Evolutionary conservation across 176 grass and related monocot genomes (phyloP).

Genomic region (Raddia guianensis): DNA sequence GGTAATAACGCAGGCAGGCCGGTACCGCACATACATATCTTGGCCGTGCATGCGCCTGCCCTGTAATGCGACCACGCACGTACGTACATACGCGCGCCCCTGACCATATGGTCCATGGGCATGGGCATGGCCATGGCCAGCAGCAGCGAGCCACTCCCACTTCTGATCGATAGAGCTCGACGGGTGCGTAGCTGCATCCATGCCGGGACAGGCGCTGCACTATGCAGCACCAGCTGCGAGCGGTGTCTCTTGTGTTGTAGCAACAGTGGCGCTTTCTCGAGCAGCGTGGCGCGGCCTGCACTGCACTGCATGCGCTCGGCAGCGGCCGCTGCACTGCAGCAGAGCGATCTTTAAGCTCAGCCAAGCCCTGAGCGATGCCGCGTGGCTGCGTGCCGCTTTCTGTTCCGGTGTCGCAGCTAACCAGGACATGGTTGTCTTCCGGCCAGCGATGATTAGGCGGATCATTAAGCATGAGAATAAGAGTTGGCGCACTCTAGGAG

Average conservation of each 20-base stretch:
- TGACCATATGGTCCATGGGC: not conserved
- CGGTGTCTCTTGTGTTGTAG: constrained; percentile 27
- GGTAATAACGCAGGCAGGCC: constrained; percentile 10
- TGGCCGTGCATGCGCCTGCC: not conserved
- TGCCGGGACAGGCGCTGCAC: not conserved
- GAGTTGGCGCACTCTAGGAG: too few species aligned
- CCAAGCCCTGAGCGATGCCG: not conserved
- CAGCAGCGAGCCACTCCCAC: not conserved
- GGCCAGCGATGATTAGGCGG: not conserved
- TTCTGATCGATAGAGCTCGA: not conserved
- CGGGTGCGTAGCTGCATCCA: not conserved
- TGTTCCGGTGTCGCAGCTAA: not conserved
- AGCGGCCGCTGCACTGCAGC: not conserved
- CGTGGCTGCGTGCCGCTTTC: not conserved
- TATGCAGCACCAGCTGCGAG: not conserved
- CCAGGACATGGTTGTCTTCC: not conserved
- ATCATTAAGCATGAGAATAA: not conserved
- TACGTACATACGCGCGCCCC: not conserved
- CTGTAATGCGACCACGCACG: not conserved
- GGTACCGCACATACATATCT: not conserved
- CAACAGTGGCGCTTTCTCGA: constrained; percentile 1
- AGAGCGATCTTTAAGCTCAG: not conserved
- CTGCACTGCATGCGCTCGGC: not conserved
- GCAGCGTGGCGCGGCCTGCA: not conserved
- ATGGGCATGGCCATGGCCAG: too few species aligned